Percentiles rank a stretch among this genome's conserved stretches.
These are phyloP conservation scores for Neonectria neomacrospora DNA, from an alignment of 2,329 filamentous ascomycete species.

Conservation along the genomic window DNA sequence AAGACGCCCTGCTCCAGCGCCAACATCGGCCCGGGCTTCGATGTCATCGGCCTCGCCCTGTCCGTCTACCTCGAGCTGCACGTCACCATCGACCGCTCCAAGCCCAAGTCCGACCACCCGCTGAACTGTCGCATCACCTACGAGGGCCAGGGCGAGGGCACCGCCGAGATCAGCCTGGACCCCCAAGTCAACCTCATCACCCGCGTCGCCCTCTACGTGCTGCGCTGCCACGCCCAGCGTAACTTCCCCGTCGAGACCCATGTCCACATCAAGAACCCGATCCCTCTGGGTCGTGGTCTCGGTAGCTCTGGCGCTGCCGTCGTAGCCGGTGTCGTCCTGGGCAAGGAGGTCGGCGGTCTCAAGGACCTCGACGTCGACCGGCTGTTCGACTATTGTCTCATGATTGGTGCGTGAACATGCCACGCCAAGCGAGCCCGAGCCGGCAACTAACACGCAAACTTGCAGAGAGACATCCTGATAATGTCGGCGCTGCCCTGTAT, in stretches of 20 bases:
- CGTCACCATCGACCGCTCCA: slow-evolving; percentile 76
- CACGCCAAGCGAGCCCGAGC: background rate
- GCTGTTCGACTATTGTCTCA: slow-evolving; percentile 94
- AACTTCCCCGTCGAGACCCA: slow-evolving; percentile 87
- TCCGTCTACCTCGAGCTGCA: slow-evolving; percentile 93
- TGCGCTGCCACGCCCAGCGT: slow-evolving; percentile 89
- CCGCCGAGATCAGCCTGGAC: slow-evolving; percentile 80
- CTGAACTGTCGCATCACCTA: slow-evolving; percentile 93
- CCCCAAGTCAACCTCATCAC: slow-evolving; percentile 94
- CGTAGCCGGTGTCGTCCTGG: slow-evolving; percentile 92
- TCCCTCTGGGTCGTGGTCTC: slow-evolving; percentile 89
- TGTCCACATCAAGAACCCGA: slow-evolving; percentile 95
- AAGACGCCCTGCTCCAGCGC: slow-evolving; percentile 93
- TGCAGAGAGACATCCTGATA: slow-evolving; percentile 87
- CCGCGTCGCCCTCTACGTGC: slow-evolving; percentile 90
- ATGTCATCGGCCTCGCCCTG: slow-evolving; percentile 94
- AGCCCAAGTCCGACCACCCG: slow-evolving; percentile 64
- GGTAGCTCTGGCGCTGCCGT: slow-evolving; percentile 97
- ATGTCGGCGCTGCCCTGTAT: slow-evolving; percentile 93
- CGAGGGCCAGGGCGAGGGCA: slow-evolving; percentile 80
- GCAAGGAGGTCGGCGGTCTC: slow-evolving; percentile 86
- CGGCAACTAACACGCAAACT: slow-evolving; percentile 23
- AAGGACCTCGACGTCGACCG: slow-evolving; percentile 79
- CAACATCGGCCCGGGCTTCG: slow-evolving; percentile 97
- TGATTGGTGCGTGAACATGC: slow-evolving; percentile 76